Evolutionary conservation across 2,329 filamentous ascomycete genomes (phyloP).

Genomic region (Xylariales sp.): DNA sequence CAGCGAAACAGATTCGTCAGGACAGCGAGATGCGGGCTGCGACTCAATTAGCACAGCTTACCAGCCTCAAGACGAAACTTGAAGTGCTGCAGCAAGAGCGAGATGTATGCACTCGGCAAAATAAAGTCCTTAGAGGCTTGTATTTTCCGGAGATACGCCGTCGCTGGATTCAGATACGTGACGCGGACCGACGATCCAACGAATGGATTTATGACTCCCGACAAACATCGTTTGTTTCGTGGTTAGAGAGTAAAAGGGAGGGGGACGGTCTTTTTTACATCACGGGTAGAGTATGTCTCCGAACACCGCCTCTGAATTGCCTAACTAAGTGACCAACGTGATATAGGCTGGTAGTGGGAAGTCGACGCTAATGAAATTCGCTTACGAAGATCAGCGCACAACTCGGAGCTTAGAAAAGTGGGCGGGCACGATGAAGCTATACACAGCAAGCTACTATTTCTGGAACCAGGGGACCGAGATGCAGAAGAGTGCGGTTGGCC

Average conservation of each 20-base stretch:
- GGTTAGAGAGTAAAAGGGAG: slow-evolving; percentile 2
- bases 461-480: slow-evolving; percentile 18
- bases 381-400: background rate
- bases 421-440: slow-evolving; percentile 1
- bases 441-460: slow-evolving; percentile 14
- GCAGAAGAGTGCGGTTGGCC: slow-evolving; percentile 8
- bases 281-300: background rate
- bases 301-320: background rate
- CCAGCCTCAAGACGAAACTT: background rate
- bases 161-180: slow-evolving; percentile 13
- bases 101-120: background rate
- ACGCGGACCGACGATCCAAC: background rate
- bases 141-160: slow-evolving; percentile 11
- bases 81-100: background rate
- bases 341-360: slow-evolving; percentile 20
- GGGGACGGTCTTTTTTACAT: slow-evolving; percentile 3
- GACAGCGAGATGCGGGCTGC: background rate
- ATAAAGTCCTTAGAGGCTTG: background rate
- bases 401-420: background rate
- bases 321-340: background rate
- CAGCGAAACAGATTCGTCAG: background rate
- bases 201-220: slow-evolving; percentile 11
- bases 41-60: background rate
- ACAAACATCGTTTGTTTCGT: slow-evolving; percentile 1
- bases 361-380: slow-evolving; percentile 15